Percentiles rank a stretch among this genome's conserved stretches.
Conservation (phyloP, 75 land plant species). For the Selaginella moellendorffii region DNA sequence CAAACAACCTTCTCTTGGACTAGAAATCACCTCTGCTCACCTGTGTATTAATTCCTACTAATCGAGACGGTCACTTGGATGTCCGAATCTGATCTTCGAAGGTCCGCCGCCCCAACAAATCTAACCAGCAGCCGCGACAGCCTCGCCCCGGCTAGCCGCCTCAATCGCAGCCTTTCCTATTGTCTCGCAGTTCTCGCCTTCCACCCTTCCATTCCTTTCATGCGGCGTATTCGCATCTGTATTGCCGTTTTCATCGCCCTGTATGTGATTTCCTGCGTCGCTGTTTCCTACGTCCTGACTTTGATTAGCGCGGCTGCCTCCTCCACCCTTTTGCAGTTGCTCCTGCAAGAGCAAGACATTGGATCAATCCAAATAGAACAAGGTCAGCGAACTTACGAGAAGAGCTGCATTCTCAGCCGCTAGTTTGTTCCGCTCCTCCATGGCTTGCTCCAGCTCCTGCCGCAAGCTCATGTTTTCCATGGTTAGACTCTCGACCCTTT, state of each 20-base stretch:
- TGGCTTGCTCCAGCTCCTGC: neutral
- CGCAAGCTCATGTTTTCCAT: neutral
- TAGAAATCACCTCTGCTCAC: neutral
- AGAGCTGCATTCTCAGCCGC: neutral
- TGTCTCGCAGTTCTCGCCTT: neutral
- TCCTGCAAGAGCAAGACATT: neutral
- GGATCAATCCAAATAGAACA: neutral
- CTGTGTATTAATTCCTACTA: too few species aligned
- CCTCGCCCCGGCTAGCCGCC: neutral
- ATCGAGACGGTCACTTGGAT: too few species aligned
- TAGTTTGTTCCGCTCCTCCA: neutral
- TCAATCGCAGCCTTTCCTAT: neutral
- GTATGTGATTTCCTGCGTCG: neutral
- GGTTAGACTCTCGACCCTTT: neutral
- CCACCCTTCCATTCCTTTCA: neutral
- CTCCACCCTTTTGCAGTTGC: neutral
- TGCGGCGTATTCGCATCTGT: neutral
- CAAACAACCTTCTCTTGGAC: too few species aligned
- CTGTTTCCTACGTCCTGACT: neutral
- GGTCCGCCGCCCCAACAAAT: too few species aligned
- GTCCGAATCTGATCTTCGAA: too few species aligned
- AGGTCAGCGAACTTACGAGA: slow-evolving; percentile 17
- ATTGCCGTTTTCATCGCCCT: neutral
- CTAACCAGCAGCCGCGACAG: neutral
- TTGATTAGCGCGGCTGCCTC: too few species aligned